Evolutionary conservation across 345 rosid genomes (phyloP), one percentile per base, ranked within the genome.

Genomic region (Odontarrhena argentea): DNA sequence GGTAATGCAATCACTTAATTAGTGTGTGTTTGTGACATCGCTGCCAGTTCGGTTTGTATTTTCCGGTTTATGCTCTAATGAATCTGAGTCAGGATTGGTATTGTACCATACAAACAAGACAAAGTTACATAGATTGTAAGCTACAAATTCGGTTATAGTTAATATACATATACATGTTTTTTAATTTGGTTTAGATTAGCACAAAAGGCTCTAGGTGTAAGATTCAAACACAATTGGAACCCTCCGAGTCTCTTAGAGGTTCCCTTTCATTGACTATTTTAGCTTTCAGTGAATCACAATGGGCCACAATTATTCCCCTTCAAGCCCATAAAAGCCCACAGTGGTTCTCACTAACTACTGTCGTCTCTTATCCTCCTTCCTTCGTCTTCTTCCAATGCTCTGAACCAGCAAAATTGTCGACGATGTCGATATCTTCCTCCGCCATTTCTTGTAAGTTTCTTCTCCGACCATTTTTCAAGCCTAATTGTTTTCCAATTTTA

Each of bases 351-450:
- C 26, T 6, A 18, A 60, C 36, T 22, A 42, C 8, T 9, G 13
- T 54, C 38, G 44, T 56, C 65, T 30, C 68, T 61, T 70, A 61
- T 61, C 74, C 44, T 41, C 59, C 68, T 40, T 15, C 36, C 1
- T 25, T 15, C 36, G 1, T 25, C 70, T 12, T 28, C 65, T 46
- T 55, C 57, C 52, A 30, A 66, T 66, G 77, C 50, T 28, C 24
- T 65, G 44, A 73, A 4, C 48, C 43, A 35, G 51, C 10, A 49
- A 32, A 0, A 4, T 36, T 53, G 41, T 43, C 61, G 76, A 59
- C 68, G 37, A 73, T 73, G 77, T 51, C 77, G 67, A 66, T 73
- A 36, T 48, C 72, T 12, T 60, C 46, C 72, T 60, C 57, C 35
- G 41, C 65, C 3, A 6, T 45, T 22, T 60, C 68, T 34, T 54